A percentile compares a stretch with the other conserved stretches of the same genome.
phyloP scores from a whole-genome alignment of 805 yeast genomes.

The Starmerella khaoyaiensis region DNA sequence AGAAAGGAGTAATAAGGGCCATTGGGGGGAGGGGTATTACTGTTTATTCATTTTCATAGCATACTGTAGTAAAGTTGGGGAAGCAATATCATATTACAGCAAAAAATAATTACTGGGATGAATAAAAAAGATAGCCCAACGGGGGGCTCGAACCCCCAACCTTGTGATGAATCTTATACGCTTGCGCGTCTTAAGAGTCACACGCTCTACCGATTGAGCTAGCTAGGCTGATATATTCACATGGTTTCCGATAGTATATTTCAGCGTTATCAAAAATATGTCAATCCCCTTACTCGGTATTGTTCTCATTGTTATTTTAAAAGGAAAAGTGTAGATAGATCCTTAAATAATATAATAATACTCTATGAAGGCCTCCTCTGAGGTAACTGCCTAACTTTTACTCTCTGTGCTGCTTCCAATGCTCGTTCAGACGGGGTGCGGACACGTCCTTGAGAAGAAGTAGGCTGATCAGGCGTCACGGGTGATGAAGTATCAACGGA shows the following conservation, averaged over 20 bases:
- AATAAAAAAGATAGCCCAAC: constrained; percentile 15
- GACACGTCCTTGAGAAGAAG: constrained; percentile 1
- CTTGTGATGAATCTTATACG: constrained; percentile 18
- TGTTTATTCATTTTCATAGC: too few relatives aligned
- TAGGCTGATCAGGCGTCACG: constrained; percentile 8
- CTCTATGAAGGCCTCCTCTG: neutral
- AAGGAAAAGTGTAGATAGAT: neutral
- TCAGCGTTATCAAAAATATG: neutral
- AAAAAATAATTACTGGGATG: too few relatives aligned
- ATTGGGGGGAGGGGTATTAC: too few relatives aligned
- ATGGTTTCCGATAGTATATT: neutral
- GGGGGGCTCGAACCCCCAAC: constrained; percentile 23
- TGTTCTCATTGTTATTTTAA: neutral
- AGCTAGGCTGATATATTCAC: constrained; percentile 13
- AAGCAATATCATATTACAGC: too few relatives aligned
- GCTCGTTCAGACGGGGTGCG: constrained; percentile 16
- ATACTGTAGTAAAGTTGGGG: too few relatives aligned
- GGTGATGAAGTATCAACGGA: constrained; percentile 7
- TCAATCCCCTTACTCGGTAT: neutral
- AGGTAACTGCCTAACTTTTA: constrained; percentile 3
- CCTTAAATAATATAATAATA: neutral
- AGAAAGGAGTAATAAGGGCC: too few relatives aligned
- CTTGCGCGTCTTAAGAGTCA: constrained; percentile 15
- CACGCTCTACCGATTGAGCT: constrained; percentile 23
- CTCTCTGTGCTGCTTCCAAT: constrained; percentile 14